Evolutionary conservation across 768 basidiomycete genomes (phyloP), one percentile per base, ranked within the genome.

Genomic region (Sporobolomyces roseus): DNA sequence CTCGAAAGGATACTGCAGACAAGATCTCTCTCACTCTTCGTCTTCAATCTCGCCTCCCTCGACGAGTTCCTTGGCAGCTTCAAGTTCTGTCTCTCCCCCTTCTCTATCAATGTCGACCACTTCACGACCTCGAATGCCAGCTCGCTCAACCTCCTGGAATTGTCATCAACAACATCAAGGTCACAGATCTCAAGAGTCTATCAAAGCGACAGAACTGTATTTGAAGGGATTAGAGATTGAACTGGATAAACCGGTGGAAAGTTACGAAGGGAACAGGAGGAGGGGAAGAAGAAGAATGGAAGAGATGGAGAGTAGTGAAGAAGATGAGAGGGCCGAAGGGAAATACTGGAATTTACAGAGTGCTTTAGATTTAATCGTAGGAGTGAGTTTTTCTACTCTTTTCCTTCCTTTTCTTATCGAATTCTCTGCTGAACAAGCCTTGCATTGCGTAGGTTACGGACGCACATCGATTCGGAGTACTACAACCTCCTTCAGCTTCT

Each of bases 401-500:
- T 8, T 53, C 10, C 27, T n/a, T 6, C 46, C 27, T 23, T 48
- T 46, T 9, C 10, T 52, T 52, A 23, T 2, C 30, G 33, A 54
- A 38, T n/a, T 38, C 6, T 27, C 62, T n/a, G n/a, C n/a, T n/a
- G 9, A 41, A 41, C 38, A 41, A 41, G 17, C 38, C 17, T 41
- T 17, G 10, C 17, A 41, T 41, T 17, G 38, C 38, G 38, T 17
- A 72, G 71, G 21, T 72, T 23, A 65, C 66, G 36, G 66, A 72
- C 53, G 30, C 63, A 1, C 66, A 68, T 50, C 66, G 71, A 9
- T 72, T 61, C 16, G 63, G 63, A 14, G 50, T 72, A 12, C 60
- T 72, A 2, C 62, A 61, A 27, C 56, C 70, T 6, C 61, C 65
- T 1, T 27, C 23, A 10, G 14, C 13, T 16, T 9, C 2, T 1